Evolutionary conservation across 2,329 filamentous ascomycete genomes (phyloP), one percentile per base, ranked within the genome.

Genomic region (Didymella keratinophila): DNA sequence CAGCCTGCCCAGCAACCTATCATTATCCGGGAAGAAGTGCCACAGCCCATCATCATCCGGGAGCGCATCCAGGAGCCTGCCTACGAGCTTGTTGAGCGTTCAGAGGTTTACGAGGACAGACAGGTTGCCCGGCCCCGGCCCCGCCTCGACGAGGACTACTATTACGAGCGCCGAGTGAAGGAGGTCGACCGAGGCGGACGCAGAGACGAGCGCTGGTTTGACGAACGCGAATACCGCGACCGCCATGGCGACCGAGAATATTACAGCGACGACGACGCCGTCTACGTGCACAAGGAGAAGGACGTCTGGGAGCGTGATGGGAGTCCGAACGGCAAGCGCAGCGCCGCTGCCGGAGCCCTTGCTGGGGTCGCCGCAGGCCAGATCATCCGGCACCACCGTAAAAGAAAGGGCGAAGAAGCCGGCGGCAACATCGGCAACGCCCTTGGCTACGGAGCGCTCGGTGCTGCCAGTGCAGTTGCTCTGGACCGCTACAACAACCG

Each of bases 211-310:
- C 61, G 66, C 12, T 73, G 71, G 57, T 65, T 72, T 32, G 74
- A 78, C 50, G 75, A 78, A 54, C 71, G 74, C 47, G 72, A 77
- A 46, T 72, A 74, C 43, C 71, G 80, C 48, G 78, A 75, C 45
- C 74, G 74, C 23, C 66, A 79, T 57, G 76, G 72, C 37, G 77
- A 78, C 25, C 77, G 77, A 43, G 78, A 80, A 46, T 81, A 79
- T 61, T 86, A 84, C 70, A 85, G 85, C 65, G 86, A 88, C 67
- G 86, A 88, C 61, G 86, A 86, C 66, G 83, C 84, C 68, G 83
- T 87, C 53, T 86, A 87, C 65, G 78, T 86, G 36, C 83, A 82
- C 65, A 82, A 83, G 76, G 81, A 83, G 80, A 66, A 82, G 78
- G 67, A 78, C 67, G 78, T 75, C 41, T 78, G 72, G 68, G 74